phyloP scores from a whole-genome alignment of 2,329 filamentous ascomycete species.

The Graphilbum sp. region DNA sequence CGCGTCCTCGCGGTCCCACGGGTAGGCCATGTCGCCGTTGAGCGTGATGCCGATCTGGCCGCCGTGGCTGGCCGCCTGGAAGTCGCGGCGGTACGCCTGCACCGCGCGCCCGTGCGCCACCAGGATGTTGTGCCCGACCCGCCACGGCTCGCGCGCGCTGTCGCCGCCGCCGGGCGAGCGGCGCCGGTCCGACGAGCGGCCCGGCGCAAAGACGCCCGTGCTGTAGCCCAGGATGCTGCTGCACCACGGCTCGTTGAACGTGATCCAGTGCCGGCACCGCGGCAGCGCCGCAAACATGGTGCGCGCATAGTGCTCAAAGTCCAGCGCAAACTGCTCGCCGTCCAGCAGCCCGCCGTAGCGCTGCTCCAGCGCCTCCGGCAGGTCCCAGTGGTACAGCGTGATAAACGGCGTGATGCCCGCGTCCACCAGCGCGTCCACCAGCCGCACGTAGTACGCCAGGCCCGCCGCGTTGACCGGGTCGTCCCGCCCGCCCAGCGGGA shows the following conservation, averaged over 20 bases:
- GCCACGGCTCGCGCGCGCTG: slow-evolving; percentile 64
- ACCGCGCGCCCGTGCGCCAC: slow-evolving; percentile 68
- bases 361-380: slow-evolving; percentile 62
- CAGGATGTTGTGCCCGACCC: slow-evolving; percentile 64
- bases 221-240: slow-evolving; percentile 67
- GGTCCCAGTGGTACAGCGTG: slow-evolving; percentile 79
- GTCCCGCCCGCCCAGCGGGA: slow-evolving; percentile 67
- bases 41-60: slow-evolving; percentile 79
- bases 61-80: slow-evolving; percentile 47
- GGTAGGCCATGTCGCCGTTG: slow-evolving; percentile 70
- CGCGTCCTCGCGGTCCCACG: slow-evolving; percentile 65
- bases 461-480: slow-evolving; percentile 70
- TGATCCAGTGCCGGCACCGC: slow-evolving; percentile 77
- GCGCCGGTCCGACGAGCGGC: slow-evolving; percentile 59
- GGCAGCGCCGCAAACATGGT: slow-evolving; percentile 58
- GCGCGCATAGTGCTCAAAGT: slow-evolving; percentile 66
- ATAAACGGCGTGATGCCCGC: slow-evolving; percentile 68
- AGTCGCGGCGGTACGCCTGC: slow-evolving; percentile 68
- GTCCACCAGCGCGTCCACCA: slow-evolving; percentile 61
- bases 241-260: slow-evolving; percentile 84
- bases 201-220: slow-evolving; percentile 63
- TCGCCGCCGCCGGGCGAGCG: slow-evolving; percentile 59
- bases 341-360: slow-evolving; percentile 70
- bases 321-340: slow-evolving; percentile 65
- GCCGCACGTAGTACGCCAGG: slow-evolving; percentile 60